Conservation (phyloP, 2,329 filamentous ascomycete species). For the Sphaerulina populicola region DNA sequence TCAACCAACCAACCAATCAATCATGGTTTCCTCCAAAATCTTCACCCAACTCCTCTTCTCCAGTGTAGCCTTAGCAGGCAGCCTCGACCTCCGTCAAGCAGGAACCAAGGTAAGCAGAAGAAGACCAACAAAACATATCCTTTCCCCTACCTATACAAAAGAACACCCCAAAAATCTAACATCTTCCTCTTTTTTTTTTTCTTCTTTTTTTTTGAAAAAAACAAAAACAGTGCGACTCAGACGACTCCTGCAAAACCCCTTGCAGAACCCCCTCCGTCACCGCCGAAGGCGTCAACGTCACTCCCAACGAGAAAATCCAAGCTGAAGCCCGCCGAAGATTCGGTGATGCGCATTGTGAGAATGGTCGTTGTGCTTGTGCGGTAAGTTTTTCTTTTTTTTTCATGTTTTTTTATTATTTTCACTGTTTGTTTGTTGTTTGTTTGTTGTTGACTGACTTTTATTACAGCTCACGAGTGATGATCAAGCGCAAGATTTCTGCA, state of each 20-base stretch:
- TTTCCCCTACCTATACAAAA: neutral
- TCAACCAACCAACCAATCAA: too few relatives aligned
- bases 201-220: too few relatives aligned
- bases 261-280: constrained; percentile 3
- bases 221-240: constrained; percentile 10
- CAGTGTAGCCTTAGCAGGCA: neutral
- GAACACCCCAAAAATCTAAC: neutral
- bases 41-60: too few relatives aligned
- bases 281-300: constrained; percentile 9
- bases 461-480: constrained; percentile 8
- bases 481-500: constrained; percentile 7
- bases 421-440: too few relatives aligned
- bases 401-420: too few relatives aligned
- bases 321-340: constrained; percentile 13
- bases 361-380: constrained; percentile 6
- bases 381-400: too few relatives aligned
- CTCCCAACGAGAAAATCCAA: constrained; percentile 11
- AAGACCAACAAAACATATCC: too few relatives aligned
- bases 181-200: neutral
- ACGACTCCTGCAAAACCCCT: constrained; percentile 12
- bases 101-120: too few relatives aligned
- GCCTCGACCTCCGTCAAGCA: neutral
- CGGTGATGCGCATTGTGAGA: constrained; percentile 11
- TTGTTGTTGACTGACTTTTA: too few relatives aligned
- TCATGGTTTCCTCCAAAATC: too few relatives aligned